Conservation (phyloP, 345 rosid species). For the Stellera chamaejasme region DNA sequence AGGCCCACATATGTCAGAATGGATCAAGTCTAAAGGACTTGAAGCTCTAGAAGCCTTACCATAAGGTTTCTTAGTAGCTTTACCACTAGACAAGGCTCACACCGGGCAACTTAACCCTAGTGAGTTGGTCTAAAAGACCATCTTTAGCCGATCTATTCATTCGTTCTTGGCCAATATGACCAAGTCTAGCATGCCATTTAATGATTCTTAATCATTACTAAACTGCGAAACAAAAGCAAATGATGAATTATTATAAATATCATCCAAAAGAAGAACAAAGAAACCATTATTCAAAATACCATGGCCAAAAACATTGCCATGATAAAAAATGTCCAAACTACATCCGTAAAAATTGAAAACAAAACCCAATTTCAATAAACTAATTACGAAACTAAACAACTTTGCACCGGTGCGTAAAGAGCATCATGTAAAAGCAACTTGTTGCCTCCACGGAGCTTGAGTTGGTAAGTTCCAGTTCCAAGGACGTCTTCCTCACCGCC, state of each 20-base stretch:
- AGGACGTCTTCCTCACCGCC: background rate
- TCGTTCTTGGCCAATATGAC: too few relatives aligned
- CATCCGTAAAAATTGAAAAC: background rate
- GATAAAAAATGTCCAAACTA: background rate
- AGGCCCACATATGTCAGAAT: too few relatives aligned
- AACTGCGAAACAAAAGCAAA: background rate
- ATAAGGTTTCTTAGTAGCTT: too few relatives aligned
- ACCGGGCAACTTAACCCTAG: too few relatives aligned
- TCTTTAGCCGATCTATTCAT: too few relatives aligned
- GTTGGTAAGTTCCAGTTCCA: background rate
- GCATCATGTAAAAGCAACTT: slow-evolving; percentile 1
- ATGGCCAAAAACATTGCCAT: background rate
- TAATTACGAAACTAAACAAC: background rate
- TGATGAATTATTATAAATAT: background rate
- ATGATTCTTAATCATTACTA: too few relatives aligned
- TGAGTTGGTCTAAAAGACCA: too few relatives aligned
- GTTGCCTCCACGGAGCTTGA: background rate
- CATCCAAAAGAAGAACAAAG: background rate
- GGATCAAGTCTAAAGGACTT: too few relatives aligned
- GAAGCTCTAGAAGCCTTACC: too few relatives aligned
- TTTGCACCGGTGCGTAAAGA: background rate
- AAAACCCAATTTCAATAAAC: background rate
- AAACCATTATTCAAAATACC: background rate
- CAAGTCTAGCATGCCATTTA: too few relatives aligned
- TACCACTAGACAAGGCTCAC: too few relatives aligned